These are phyloP conservation scores for Neofusicoccum ribis DNA, from an alignment of 2,329 filamentous ascomycete species.

Conservation along the genomic window DNA sequence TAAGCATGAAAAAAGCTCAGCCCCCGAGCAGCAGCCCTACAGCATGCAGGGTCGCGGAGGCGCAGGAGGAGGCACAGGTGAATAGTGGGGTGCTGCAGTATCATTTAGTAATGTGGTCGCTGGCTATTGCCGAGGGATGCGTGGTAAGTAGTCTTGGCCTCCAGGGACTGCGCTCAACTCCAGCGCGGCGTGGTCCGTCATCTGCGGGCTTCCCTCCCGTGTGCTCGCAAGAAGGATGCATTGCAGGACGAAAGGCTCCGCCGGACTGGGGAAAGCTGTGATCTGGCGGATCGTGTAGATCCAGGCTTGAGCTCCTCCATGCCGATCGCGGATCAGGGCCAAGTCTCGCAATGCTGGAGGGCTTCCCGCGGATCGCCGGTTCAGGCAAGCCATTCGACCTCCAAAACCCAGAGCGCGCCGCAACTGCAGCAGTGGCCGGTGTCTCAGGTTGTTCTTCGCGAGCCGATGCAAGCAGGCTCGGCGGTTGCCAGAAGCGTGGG, in stretches of 20 bases:
- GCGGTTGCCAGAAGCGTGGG: background rate
- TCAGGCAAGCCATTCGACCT: background rate
- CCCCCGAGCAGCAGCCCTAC: background rate
- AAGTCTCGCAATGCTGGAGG: background rate
- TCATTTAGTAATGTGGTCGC: background rate
- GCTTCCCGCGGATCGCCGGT: background rate
- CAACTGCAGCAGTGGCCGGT: background rate
- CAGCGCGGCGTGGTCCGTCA: background rate
- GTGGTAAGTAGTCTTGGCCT: background rate
- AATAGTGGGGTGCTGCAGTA: background rate
- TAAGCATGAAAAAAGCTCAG: background rate
- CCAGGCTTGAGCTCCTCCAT: background rate
- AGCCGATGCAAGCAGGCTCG: background rate
- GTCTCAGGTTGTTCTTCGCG: background rate
- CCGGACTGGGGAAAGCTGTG: background rate
- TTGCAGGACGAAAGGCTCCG: background rate
- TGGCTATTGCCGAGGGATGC: background rate
- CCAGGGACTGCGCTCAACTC: background rate
- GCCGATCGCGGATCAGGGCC: background rate
- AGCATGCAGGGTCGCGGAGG: background rate
- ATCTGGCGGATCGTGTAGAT: slow-evolving; percentile 11
- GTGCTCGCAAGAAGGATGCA: background rate
- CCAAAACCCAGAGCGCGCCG: background rate
- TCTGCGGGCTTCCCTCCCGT: background rate
- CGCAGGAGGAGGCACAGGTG: background rate